Conservation (phyloP, 768 basidiomycete species). For the Chalciporus pseudorubinellus region DNA sequence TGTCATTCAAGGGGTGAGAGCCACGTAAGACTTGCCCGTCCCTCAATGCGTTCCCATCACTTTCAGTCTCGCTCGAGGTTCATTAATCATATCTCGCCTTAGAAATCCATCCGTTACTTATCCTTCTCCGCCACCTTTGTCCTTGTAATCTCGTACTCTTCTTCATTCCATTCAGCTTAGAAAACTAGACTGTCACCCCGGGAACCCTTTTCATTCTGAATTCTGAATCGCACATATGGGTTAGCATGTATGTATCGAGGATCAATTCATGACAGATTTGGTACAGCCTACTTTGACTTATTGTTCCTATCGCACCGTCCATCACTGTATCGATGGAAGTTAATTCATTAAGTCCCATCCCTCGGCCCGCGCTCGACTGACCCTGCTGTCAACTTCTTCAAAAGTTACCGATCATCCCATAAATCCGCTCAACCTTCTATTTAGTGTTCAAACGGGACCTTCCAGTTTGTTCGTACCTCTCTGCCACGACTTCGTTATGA, state of each 20-base stretch:
- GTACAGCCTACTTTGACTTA: conserved; percentile 8
- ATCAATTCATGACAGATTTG: conserved; percentile 12
- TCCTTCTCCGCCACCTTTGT: conserved; percentile 7
- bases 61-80: not conserved
- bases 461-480: conserved; percentile 19
- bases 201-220: conserved; percentile 17
- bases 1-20: conserved; percentile 7
- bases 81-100: conserved; percentile 7
- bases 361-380: conserved; percentile 15
- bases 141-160: conserved; percentile 12
- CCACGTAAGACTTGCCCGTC: conserved; percentile 25
- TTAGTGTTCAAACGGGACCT: conserved; percentile 22
- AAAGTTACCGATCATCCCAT: conserved; percentile 25
- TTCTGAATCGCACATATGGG: conserved; percentile 2
- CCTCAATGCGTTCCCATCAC: conserved; percentile 8
- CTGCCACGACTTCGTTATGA: conserved; percentile 16
- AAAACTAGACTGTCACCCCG: conserved; percentile 22
- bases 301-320: conserved; percentile 10
- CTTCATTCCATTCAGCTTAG: conserved; percentile 12
- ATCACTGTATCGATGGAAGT: conserved; percentile 23
- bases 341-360: conserved; percentile 22
- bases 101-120: conserved; percentile 4
- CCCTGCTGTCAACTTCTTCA: conserved; percentile 8
- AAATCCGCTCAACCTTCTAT: conserved; percentile 27
- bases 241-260: not conserved